Evolutionary conservation across 768 basidiomycete genomes (phyloP).

Genomic region (Lyophyllum atratum): DNA sequence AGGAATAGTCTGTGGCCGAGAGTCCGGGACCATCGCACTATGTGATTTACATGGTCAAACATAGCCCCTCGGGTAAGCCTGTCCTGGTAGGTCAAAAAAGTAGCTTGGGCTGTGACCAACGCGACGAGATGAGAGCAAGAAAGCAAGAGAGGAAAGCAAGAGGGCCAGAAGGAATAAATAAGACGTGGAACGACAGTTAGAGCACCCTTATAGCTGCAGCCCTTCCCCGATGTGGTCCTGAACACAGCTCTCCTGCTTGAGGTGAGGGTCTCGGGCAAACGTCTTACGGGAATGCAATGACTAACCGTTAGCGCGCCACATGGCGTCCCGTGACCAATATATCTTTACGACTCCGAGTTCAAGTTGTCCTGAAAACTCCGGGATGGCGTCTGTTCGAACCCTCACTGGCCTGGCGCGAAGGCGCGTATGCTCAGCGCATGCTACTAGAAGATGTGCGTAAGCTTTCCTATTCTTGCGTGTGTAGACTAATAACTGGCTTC

Average conservation of each 20-base stretch:
- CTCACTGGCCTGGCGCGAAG: slow-evolving; percentile 13
- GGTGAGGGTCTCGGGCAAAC: not conserved
- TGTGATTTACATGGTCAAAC: slow-evolving; percentile 17
- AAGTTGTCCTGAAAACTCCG: slow-evolving; percentile 8
- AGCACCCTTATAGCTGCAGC: not conserved
- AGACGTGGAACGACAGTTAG: not conserved
- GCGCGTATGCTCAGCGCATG: not conserved
- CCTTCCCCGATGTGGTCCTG: not conserved
- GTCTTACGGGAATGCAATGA: slow-evolving; percentile 10
- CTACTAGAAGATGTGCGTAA: slow-evolving; percentile 15
- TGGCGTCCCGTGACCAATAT: slow-evolving; percentile 11
- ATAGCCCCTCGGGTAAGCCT: slow-evolving; percentile 14
- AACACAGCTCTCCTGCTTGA: not conserved
- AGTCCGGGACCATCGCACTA: slow-evolving; percentile 41
- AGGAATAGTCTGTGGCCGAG: slow-evolving; percentile 59
- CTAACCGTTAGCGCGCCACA: slow-evolving; percentile 10
- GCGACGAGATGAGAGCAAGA: not conserved
- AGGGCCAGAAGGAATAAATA: slow-evolving; percentile 14
- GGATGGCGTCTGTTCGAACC: slow-evolving; percentile 22
- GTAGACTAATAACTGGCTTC: slow-evolving; percentile 3
- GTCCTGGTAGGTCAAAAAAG: not conserved
- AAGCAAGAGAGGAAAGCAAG: slow-evolving; percentile 5
- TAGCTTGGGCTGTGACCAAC: not conserved
- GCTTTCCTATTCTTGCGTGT: not conserved
- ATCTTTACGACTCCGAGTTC: not conserved